Evolutionary conservation across 441 rosid species (phyloP), one percentile per base, ranked within the genome.

Genomic region (Flueggea neowawraea): DNA sequence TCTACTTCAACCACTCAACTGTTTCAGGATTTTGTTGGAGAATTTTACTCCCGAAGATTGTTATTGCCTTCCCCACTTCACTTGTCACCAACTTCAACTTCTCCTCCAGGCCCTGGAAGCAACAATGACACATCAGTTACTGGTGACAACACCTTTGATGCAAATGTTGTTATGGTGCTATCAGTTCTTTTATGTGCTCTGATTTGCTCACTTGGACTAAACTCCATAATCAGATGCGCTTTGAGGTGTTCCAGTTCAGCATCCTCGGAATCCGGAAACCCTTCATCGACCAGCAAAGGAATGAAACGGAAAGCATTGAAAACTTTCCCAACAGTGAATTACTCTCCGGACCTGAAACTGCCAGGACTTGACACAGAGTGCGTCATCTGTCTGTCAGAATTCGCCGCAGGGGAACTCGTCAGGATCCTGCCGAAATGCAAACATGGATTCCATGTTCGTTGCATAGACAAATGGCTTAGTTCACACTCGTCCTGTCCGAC

Each of bases 401-500:
- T 80, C 59, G 31, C 71, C 44, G 10, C 64, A 0, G 88, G 86
- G 6, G 95, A 90, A n/a, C 78, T 66, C 13, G 80, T 90, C 43
- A 79, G 91, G 52, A 81, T 90, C 15, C 76, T 88, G 12, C 95
- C 97, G 0, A 83, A 80, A 63, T 88, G 97, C 75, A 76, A 86
- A 81, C 97, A 90, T 58, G 87, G 93, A 11, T 90, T 86, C 73
- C 95, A 86, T 49, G 82, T 81, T 57, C 67, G 70, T 36, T 90
- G 97, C 73, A 83, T 90, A 31, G 95, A 90, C 77, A 90, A 80
- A 75, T 90, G 97, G 95, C 81, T 90, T 0, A 78, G 88, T 54
- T 71, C 90, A 5, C 97, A 88, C 73, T 80, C 97, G 6, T 84
- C 95, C 17, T 90, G 97, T 72, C 97, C 97, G 0, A 90, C 85